Base-by-base conservation (phyloP, 163 green algal species). In the Coccomyxa subellipsoidea region DNA sequence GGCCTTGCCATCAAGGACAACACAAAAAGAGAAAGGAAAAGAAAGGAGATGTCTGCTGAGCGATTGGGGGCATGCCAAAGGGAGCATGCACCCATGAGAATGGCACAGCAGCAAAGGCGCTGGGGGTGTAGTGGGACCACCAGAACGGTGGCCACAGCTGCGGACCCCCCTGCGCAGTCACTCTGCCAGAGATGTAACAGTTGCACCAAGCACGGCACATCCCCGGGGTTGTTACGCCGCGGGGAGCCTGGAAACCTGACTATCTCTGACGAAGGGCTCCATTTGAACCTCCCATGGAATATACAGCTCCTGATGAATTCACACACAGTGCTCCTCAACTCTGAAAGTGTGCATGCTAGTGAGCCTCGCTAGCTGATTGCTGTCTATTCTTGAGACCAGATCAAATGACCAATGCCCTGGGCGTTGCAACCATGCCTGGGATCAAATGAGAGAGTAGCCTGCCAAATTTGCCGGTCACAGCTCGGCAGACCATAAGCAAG, bases 181-280 rank as follows among this genome's bases (percentile, higher is more conserved):
- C 66, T 73, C 29, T 73, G 66, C 66, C 66, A 73, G 66, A 73
- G 66, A 73, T 73, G 66, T 73, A 73, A 73, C 66, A n/a, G 66
- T 73, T 32, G 29, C 18, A 12, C 66, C 27, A 34, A 34, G 66
- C 66, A 73, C 66, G 31, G 66, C 66, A 36, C 10, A 8, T 73
- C 47, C 47, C 47, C 47, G 23, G 66, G 66, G 66, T 34, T 73
- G 66, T 73, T 8, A 73, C 29, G 66, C 66, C 27, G 29, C 7
- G n/a, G 32, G 47, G 47, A 73, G 66, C 66, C 66, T 34, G 66
- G 66, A 34, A 32, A 73, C 66, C 66, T 73, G 66, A 73, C 66
- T 73, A 73, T 73, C 66, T 73, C 66, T 73, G 66, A 73, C 47
- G 21, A n/a, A n/a, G n/a, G n/a, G n/a, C n/a, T n/a, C n/a, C n/a